phyloP scores from a whole-genome alignment of 225 moss, liverwort and hornwort species.

The Asterella californica region DNA sequence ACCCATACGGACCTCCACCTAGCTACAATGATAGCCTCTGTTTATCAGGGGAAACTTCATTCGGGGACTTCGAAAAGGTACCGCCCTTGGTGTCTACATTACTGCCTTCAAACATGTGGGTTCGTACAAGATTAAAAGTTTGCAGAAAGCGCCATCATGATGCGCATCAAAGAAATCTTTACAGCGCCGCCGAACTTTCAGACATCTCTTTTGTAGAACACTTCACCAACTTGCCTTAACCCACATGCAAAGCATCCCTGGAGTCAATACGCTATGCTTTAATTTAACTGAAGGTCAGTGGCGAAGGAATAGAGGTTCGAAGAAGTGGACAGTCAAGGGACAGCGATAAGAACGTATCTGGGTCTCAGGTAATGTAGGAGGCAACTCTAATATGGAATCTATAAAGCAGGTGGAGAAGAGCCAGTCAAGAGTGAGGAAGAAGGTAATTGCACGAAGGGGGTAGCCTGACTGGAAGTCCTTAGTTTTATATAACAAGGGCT shows the following conservation, averaged over 20 bases:
- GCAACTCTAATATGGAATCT: no score
- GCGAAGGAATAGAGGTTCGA: no score
- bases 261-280: no score
- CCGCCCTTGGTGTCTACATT: not conserved
- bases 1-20: slow-evolving; percentile 68
- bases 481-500: not conserved
- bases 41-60: slow-evolving; percentile 43
- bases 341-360: no score
- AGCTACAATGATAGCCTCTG: slow-evolving; percentile 45
- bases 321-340: no score
- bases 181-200: not conserved
- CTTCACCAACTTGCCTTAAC: no score
- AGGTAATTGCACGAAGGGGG: not conserved
- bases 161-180: not conserved
- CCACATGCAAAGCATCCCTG: no score
- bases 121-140: not conserved
- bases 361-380: no score
- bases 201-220: not conserved
- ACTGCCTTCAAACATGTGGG: not conserved
- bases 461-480: not conserved
- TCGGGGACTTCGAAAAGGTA: slow-evolving; percentile 51
- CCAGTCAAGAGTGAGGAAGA: not conserved
- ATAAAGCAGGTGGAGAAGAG: no score
- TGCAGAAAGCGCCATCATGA: not conserved
- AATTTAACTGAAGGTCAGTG: no score